These are phyloP conservation scores for Penicillium sp. DNA, from an alignment of 2,329 filamentous ascomycete genomes.

Conservation along the genomic window DNA sequence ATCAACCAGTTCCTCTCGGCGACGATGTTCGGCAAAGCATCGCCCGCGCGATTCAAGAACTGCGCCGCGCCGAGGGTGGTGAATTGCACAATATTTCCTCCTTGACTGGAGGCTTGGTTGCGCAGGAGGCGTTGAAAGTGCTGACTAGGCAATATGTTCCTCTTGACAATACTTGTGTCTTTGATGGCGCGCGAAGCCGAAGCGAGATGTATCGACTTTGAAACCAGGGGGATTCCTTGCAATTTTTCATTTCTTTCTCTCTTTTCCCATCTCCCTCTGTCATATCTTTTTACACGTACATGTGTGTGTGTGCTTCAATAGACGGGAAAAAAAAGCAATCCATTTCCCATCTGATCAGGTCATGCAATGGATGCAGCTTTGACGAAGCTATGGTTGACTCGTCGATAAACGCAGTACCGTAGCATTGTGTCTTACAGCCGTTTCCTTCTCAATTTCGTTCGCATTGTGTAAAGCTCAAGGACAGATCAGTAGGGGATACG, in stretches of 20 bases:
- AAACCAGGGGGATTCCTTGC: not conserved
- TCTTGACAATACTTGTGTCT: constrained; percentile 58
- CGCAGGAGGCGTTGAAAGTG: constrained; percentile 93
- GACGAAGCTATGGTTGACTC: too few species aligned
- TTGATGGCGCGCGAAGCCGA: constrained; percentile 55
- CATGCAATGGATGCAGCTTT: too few species aligned
- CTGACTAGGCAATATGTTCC: constrained; percentile 61
- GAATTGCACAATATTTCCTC: constrained; percentile 92
- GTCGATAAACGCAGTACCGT: too few species aligned
- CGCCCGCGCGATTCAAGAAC: constrained; percentile 55
- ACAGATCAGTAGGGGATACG: too few species aligned
- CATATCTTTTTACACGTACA: not conserved
- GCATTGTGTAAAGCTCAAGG: too few species aligned
- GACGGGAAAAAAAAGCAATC: too few species aligned
- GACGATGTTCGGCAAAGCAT: constrained; percentile 49
- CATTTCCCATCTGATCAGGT: too few species aligned
- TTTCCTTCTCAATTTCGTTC: too few species aligned
- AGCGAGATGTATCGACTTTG: constrained; percentile 48
- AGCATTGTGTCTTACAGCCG: too few species aligned
- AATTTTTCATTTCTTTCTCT: too few species aligned
- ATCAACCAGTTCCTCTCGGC: constrained; percentile 41
- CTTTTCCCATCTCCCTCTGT: too few species aligned
- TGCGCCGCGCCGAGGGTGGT: constrained; percentile 69
- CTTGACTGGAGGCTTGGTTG: constrained; percentile 81
- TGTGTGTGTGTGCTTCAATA: not conserved